Conservation (phyloP, 2,329 filamentous ascomycete genomes). For the Exophiala mesophila region DNA sequence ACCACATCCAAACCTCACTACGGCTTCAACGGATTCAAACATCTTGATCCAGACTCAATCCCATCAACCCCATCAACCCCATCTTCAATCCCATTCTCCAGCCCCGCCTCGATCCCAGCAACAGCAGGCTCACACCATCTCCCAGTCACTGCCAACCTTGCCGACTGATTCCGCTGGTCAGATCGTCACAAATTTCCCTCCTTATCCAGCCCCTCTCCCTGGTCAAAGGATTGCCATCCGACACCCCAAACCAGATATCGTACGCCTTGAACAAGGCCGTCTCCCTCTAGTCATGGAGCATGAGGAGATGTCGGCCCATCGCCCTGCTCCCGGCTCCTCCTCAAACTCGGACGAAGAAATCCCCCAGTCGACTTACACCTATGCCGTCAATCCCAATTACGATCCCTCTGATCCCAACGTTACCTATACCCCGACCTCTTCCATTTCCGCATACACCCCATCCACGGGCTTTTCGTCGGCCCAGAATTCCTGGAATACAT, state of each 20-base stretch:
- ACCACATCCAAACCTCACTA: too few relatives aligned
- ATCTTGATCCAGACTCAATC: background rate
- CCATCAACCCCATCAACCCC: background rate
- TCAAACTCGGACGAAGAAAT: slow-evolving; percentile 36
- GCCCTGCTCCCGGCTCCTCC: slow-evolving; percentile 36
- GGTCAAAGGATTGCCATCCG: slow-evolving; percentile 11
- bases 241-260: slow-evolving; percentile 15
- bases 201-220: slow-evolving; percentile 9
- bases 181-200: slow-evolving; percentile 17
- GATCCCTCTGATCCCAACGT: slow-evolving; percentile 30
- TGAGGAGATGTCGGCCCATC: slow-evolving; percentile 38
- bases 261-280: slow-evolving; percentile 20
- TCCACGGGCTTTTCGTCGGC: slow-evolving; percentile 26
- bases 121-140: slow-evolving; percentile 3
- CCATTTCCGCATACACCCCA: slow-evolving; percentile 28
- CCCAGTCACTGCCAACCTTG: slow-evolving; percentile 6
- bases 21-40: background rate
- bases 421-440: slow-evolving; percentile 32
- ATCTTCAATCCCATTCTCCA: background rate
- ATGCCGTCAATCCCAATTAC: slow-evolving; percentile 32
- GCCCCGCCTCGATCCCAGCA: background rate
- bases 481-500: slow-evolving; percentile 34
- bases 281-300: slow-evolving; percentile 37
- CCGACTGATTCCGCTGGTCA: slow-evolving; percentile 11
- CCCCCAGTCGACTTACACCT: slow-evolving; percentile 32